Evolutionary conservation across 495 filamentous ascomycete genomes (phyloP).

Genomic region (Penicillium malachiteum): DNA sequence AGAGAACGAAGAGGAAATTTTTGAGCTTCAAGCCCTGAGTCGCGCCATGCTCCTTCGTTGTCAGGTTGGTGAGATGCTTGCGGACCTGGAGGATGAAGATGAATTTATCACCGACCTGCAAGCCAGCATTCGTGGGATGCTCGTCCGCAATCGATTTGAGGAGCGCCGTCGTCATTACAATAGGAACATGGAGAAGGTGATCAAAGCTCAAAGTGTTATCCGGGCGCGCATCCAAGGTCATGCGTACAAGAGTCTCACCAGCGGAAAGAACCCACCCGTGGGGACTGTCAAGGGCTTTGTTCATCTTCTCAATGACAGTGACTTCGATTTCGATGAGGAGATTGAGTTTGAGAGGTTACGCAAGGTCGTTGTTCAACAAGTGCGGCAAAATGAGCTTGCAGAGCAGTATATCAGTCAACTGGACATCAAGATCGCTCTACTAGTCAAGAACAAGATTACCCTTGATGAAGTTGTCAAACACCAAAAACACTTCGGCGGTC

Average conservation of each 20-base stretch:
- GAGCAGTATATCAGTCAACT: constrained; percentile 98
- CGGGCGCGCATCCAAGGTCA: constrained; percentile 91
- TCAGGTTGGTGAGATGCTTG: constrained; percentile 65
- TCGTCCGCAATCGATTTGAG: constrained; percentile 72
- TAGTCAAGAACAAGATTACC: constrained; percentile 99
- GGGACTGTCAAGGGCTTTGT: constrained; percentile 97
- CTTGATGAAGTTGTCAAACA: constrained; percentile 97
- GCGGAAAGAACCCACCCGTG: constrained; percentile 95
- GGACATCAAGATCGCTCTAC: constrained; percentile 96
- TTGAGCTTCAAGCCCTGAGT: constrained; percentile 67
- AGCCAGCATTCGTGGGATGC: constrained; percentile 65
- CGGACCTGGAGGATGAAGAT: constrained; percentile 78
- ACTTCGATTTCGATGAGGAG: constrained; percentile 98
- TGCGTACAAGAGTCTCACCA: constrained; percentile 93
- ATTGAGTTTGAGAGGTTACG: constrained; percentile 91
- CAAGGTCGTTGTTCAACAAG: constrained; percentile 94
- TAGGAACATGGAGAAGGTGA: constrained; percentile 97
- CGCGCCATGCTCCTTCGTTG: constrained; percentile 77
- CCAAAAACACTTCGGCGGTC: constrained; percentile 93
- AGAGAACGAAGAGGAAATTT: constrained; percentile 71
- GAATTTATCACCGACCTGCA: constrained; percentile 72
- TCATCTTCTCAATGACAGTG: constrained; percentile 94
- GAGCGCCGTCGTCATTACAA: constrained; percentile 86
- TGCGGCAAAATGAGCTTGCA: constrained; percentile 92
- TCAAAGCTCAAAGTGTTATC: constrained; percentile 97